Conservation (phyloP, 331 rosid genomes). For the Spiraea crenata region DNA sequence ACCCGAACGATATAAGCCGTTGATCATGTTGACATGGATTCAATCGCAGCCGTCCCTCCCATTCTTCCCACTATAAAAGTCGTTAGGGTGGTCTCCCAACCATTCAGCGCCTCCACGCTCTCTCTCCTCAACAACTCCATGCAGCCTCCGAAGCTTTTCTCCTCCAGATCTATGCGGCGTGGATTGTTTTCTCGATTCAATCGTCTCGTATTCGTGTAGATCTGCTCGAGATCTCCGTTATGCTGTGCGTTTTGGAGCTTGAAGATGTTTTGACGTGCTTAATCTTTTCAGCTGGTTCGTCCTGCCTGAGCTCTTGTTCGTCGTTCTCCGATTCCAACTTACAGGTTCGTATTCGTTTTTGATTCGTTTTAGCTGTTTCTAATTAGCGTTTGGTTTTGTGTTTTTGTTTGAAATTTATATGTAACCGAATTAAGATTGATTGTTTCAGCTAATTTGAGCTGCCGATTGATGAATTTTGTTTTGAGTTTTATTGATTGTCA, state of each 20-base stretch:
- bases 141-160: not conserved
- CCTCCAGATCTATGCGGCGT: slow-evolving; percentile 12
- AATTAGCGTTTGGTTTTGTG: not conserved
- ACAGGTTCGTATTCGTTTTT: not conserved
- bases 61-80: slow-evolving; percentile 17
- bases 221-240: slow-evolving; percentile 28
- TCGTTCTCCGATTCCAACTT: not conserved
- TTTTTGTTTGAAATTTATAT: not conserved
- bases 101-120: not conserved
- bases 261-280: not conserved
- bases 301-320: not conserved
- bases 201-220: not conserved
- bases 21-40: not conserved
- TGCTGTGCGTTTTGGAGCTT: not conserved
- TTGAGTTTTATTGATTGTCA: too few species aligned
- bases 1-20: slow-evolving; percentile 10
- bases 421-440: too few species aligned
- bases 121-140: not conserved
- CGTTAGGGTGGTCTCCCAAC: not conserved
- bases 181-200: rapidly evolving
- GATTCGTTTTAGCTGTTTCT: too few species aligned
- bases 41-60: slow-evolving; percentile 33
- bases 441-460: too few species aligned
- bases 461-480: too few species aligned
- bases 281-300: not conserved